Conservation (phyloP, 2,329 filamentous ascomycete species). For the Albophoma yamanashiensis region DNA sequence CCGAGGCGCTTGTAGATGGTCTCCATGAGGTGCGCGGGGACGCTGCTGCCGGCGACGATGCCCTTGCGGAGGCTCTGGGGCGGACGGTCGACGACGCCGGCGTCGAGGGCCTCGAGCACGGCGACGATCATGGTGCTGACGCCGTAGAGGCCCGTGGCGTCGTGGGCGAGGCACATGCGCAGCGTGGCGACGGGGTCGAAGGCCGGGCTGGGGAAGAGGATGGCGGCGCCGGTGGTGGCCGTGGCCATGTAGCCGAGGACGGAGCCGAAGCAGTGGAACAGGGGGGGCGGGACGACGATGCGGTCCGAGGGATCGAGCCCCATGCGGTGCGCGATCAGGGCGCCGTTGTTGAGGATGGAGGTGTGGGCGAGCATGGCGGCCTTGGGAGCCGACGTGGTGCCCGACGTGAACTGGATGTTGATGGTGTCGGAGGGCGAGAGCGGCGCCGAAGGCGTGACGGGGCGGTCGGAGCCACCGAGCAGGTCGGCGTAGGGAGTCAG, state of each 20-base stretch:
- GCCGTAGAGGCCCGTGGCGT: slow-evolving; percentile 64
- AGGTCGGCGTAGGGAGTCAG: slow-evolving; percentile 37
- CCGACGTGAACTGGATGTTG: slow-evolving; percentile 95
- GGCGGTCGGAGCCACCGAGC: slow-evolving; percentile 17
- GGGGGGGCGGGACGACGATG: slow-evolving; percentile 74
- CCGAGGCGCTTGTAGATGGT: slow-evolving; percentile 65
- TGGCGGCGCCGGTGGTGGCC: slow-evolving; percentile 65
- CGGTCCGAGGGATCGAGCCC: slow-evolving; percentile 61
- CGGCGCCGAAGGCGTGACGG: slow-evolving; percentile 31
- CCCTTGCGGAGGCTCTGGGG: slow-evolving; percentile 58
- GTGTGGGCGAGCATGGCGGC: slow-evolving; percentile 80
- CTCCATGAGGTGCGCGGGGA: slow-evolving; percentile 73
- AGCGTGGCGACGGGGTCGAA: slow-evolving; percentile 73
- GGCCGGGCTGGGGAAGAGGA: slow-evolving; percentile 77
- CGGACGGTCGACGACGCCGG: slow-evolving; percentile 14
- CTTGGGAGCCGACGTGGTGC: slow-evolving; percentile 86
- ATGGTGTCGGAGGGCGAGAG: slow-evolving; percentile 59
- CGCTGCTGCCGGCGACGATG: slow-evolving; percentile 79
- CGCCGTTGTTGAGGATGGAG: slow-evolving; percentile 87
- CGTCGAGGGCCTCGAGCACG: slow-evolving; percentile 65
- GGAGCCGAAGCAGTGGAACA: slow-evolving; percentile 86
- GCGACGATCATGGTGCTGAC: slow-evolving; percentile 93
- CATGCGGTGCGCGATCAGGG: slow-evolving; percentile 78
- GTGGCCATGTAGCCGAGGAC: slow-evolving; percentile 96
- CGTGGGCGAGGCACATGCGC: slow-evolving; percentile 38